A percentile compares a stretch with the other conserved stretches of the same genome.
phyloP scores from a whole-genome alignment of 2,329 filamentous ascomycete genomes.

The Nothophoma quercina region DNA sequence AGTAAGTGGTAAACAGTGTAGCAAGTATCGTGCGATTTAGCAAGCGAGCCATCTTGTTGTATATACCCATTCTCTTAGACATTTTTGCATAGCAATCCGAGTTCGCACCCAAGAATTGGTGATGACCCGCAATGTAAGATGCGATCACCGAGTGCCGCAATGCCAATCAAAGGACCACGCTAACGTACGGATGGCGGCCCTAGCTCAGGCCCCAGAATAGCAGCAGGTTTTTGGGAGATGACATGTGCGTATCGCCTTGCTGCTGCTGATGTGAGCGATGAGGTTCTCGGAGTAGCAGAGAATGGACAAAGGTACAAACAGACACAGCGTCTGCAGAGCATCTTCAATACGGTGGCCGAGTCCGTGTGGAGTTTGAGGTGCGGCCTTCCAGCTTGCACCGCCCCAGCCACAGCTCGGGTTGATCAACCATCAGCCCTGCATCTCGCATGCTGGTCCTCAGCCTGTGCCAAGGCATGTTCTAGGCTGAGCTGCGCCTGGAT shows the following conservation, averaged over 20 bases:
- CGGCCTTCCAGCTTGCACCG: constrained; percentile 2
- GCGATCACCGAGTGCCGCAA: constrained; percentile 20
- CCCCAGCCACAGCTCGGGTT: constrained; percentile 28
- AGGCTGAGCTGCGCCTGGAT: constrained; percentile 32
- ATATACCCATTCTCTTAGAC: constrained; percentile 13
- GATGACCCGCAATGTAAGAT: constrained; percentile 12
- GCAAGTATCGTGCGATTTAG: constrained; percentile 3
- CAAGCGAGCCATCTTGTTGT: background rate
- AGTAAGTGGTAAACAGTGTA: constrained; percentile 64
- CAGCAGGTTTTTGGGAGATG: constrained; percentile 29
- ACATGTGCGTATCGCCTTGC: constrained; percentile 18
- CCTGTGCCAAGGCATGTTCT: constrained; percentile 32
- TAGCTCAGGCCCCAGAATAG: constrained; percentile 31
- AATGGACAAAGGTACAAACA: background rate
- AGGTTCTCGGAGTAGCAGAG: background rate
- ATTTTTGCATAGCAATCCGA: background rate
- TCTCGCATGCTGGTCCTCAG: constrained; percentile 23
- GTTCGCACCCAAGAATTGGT: background rate
- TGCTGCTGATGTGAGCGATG: constrained; percentile 23
- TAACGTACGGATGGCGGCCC: constrained; percentile 21
- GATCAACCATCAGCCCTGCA: constrained; percentile 31
- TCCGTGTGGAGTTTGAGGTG: background rate
- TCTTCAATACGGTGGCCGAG: background rate
- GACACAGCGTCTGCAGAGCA: background rate
- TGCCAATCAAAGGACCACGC: constrained; percentile 25